These are phyloP conservation scores for Alternaria conjuncta DNA, from an alignment of 2,329 filamentous ascomycete species.

Conservation along the genomic window DNA sequence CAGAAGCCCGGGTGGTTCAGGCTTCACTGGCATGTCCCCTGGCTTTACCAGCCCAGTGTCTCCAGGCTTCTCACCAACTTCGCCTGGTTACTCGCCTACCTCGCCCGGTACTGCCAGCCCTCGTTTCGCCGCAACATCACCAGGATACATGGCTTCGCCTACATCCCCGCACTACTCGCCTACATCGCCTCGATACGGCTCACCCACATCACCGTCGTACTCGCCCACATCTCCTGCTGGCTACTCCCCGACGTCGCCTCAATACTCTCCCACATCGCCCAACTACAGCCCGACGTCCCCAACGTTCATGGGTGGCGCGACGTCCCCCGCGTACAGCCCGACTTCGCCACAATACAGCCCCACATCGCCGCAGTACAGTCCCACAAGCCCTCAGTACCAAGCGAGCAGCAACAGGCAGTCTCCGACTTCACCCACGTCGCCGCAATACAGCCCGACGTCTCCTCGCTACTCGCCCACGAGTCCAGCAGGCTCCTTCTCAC, in stretches of 20 bases:
- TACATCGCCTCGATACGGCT: conserved; percentile 59
- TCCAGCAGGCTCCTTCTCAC: conserved; percentile 52
- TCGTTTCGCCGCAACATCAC: conserved; percentile 60
- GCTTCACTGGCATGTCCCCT: conserved; percentile 47
- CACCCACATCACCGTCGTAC: conserved; percentile 62
- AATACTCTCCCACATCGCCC: conserved; percentile 55
- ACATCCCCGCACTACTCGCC: conserved; percentile 68
- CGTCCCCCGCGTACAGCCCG: conserved; percentile 63
- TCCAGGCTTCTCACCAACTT: conserved; percentile 55
- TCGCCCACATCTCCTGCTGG: conserved; percentile 61
- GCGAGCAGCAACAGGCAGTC: conserved; percentile 59
- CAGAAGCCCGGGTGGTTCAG: conserved; percentile 68
- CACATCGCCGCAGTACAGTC: conserved; percentile 74
- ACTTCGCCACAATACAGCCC: conserved; percentile 61
- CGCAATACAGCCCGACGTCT: conserved; percentile 44
- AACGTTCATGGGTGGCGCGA: conserved; percentile 24
- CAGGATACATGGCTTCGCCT: conserved; percentile 58
- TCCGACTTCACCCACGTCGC: conserved; percentile 58
- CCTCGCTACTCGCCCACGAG: conserved; percentile 38
- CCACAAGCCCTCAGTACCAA: conserved; percentile 66
- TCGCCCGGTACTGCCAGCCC: conserved; percentile 67
- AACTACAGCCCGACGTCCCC: conserved; percentile 58
- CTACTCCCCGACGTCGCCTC: conserved; percentile 58
- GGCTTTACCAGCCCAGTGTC: conserved; percentile 48
- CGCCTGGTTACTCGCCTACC: conserved; percentile 64